A percentile compares a stretch with the other conserved stretches of the same genome.
Evolutionary conservation across 768 basidiomycete species (phyloP).

Genomic region (Rhodotorula sphaerocarpa): DNA sequence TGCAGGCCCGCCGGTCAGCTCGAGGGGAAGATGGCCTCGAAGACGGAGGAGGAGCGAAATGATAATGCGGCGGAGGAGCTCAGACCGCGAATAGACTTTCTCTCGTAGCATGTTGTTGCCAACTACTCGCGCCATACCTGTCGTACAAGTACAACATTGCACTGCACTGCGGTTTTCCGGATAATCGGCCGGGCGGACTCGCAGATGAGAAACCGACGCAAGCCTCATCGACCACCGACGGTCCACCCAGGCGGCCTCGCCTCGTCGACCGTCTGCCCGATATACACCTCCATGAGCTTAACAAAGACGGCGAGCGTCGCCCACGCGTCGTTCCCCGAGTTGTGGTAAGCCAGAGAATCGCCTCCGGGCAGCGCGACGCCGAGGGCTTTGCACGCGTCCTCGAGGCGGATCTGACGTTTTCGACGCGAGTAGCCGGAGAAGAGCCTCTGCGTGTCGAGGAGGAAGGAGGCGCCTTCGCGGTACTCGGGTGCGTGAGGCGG

Average conservation of each 20-base stretch:
- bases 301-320: slow-evolving; percentile 6
- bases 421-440: slow-evolving; percentile 9
- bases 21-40: too few relatives aligned
- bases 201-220: too few relatives aligned
- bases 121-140: too few relatives aligned
- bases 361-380: slow-evolving; percentile 46
- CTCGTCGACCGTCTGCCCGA: not conserved
- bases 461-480: not conserved
- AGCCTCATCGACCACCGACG: not conserved
- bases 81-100: too few relatives aligned
- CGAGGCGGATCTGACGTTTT: slow-evolving; percentile 51
- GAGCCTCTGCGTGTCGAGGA: slow-evolving; percentile 27
- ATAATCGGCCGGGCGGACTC: too few relatives aligned
- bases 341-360: slow-evolving; percentile 53
- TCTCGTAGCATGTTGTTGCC: too few relatives aligned
- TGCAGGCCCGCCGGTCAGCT: too few relatives aligned
- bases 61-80: too few relatives aligned
- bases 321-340: slow-evolving; percentile 58
- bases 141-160: too few relatives aligned
- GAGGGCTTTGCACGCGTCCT: slow-evolving; percentile 58
- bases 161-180: too few relatives aligned
- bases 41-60: too few relatives aligned
- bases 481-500: not conserved
- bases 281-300: not conserved
- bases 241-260: not conserved